A percentile compares a stretch with the other conserved stretches of the same genome.
Evolutionary conservation across 805 yeast genomes (phyloP).

Genomic region (Candida schatavii): DNA sequence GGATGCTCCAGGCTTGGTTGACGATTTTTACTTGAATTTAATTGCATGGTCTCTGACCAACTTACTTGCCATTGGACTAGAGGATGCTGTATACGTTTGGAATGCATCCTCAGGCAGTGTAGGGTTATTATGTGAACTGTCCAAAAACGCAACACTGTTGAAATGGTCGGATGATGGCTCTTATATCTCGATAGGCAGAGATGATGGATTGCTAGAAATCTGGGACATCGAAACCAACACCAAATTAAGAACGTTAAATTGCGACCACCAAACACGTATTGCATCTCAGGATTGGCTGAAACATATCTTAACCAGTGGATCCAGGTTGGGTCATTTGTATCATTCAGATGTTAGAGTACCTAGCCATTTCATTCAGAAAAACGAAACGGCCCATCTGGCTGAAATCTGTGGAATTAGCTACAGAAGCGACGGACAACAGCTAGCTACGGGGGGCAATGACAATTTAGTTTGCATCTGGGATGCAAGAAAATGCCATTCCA

Average conservation of each 20-base stretch:
- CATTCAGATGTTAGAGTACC: conserved; percentile 89
- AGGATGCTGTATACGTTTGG: conserved; percentile 84
- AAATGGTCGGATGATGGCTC: conserved; percentile 92
- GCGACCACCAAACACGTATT: conserved; percentile 63
- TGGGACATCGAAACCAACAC: conserved; percentile 86
- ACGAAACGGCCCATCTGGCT: conserved; percentile 59
- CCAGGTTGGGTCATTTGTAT: conserved; percentile 78
- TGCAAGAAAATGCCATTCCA: conserved; percentile 49
- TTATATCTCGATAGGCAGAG: conserved; percentile 78
- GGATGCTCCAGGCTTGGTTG: conserved; percentile 93
- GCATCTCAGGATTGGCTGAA: conserved; percentile 84
- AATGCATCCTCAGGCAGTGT: conserved; percentile 83
- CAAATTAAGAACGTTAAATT: conserved; percentile 75
- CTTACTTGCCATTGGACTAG: conserved; percentile 84
- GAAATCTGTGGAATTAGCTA: conserved; percentile 93
- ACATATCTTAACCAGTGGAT: conserved; percentile 80
- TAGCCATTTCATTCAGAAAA: conserved; percentile 63
- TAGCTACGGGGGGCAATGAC: conserved; percentile 94
- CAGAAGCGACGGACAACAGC: conserved; percentile 76
- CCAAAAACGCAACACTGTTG: conserved; percentile 60
- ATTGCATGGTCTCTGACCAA: conserved; percentile 85
- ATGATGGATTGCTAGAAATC: conserved; percentile 81
- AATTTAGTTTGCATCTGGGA: conserved; percentile 94
- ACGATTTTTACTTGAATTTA: conserved; percentile 87
- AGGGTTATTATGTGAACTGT: conserved; percentile 56